A percentile compares a stretch with the other conserved stretches of the same genome.
Evolutionary conservation across 2,329 filamentous ascomycete genomes (phyloP).

Genomic region (Aspergillus aculeatinus): DNA sequence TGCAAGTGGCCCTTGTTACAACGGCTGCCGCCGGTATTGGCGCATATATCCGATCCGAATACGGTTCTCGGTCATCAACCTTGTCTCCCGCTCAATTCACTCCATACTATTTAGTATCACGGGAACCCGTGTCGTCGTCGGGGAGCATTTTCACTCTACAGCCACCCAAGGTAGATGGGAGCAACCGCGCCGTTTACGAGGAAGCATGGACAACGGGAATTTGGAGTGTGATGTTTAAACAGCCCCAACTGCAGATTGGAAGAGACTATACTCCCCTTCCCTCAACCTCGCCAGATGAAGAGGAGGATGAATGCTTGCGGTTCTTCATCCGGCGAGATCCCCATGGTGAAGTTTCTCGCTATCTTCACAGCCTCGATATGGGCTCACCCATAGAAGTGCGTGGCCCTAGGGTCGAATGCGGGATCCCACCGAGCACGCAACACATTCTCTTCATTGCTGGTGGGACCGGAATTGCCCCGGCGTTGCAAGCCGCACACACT

Average conservation of each 20-base stretch:
- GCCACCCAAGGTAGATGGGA: slow-evolving; percentile 31
- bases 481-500: slow-evolving; percentile 72
- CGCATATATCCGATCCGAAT: slow-evolving; percentile 35
- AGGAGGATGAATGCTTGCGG: slow-evolving; percentile 53
- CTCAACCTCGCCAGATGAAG: slow-evolving; percentile 24
- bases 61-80: slow-evolving; percentile 23
- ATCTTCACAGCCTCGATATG: slow-evolving; percentile 65
- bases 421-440: slow-evolving; percentile 54
- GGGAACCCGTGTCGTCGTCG: slow-evolving; percentile 47
- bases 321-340: slow-evolving; percentile 77
- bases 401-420: slow-evolving; percentile 72
- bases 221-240: slow-evolving; percentile 91
- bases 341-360: slow-evolving; percentile 81
- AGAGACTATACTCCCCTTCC: slow-evolving; percentile 86
- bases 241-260: slow-evolving; percentile 89
- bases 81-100: slow-evolving; percentile 42
- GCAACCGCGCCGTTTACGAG: slow-evolving; percentile 41
- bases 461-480: slow-evolving; percentile 88
- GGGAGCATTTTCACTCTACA: slow-evolving; percentile 48
- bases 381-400: slow-evolving; percentile 71
- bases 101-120: slow-evolving; percentile 43
- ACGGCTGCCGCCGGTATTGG: slow-evolving; percentile 37
- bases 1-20: slow-evolving; percentile 36
- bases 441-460: slow-evolving; percentile 82
- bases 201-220: slow-evolving; percentile 63